phyloP scores from a whole-genome alignment of 306 rosid genomes.

The Luffa acutangula region DNA sequence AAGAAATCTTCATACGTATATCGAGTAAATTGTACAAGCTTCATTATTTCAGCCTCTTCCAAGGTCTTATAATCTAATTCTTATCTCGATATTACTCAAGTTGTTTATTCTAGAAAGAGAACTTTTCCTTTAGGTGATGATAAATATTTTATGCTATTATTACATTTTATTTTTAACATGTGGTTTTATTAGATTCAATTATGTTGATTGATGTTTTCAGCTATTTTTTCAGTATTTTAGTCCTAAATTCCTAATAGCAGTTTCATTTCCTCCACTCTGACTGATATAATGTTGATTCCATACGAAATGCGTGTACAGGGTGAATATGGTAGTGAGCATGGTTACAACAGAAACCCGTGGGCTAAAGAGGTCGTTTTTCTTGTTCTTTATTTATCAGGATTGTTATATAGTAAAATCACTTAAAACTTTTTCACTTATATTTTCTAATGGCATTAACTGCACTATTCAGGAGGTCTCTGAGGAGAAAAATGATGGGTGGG shows the following conservation, averaged over 20 bases:
- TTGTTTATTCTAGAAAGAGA: neutral
- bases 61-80: neutral
- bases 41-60: neutral
- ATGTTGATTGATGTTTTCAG: neutral
- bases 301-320: slow-evolving; percentile 8
- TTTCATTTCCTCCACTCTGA: neutral
- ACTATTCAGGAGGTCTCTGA: slow-evolving; percentile 34
- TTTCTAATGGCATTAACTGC: neutral
- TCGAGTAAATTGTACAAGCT: neutral
- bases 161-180: neutral
- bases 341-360: slow-evolving; percentile 19
- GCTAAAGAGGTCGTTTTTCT: slow-evolving; percentile 20
- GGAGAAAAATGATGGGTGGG: slow-evolving; percentile 59
- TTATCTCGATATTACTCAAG: neutral
- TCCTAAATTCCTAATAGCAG: neutral
- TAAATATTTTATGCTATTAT: neutral
- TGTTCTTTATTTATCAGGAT: neutral
- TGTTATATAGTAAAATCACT: neutral
- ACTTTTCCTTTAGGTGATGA: neutral
- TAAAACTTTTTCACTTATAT: neutral
- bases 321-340: slow-evolving; percentile 17
- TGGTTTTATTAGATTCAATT: neutral
- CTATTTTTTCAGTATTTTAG: neutral
- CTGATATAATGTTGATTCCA: slow-evolving; percentile 3
- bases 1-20: neutral